These are phyloP conservation scores for Corymbia calophylla DNA, from an alignment of 441 rosid genomes.

Conservation along the genomic window DNA sequence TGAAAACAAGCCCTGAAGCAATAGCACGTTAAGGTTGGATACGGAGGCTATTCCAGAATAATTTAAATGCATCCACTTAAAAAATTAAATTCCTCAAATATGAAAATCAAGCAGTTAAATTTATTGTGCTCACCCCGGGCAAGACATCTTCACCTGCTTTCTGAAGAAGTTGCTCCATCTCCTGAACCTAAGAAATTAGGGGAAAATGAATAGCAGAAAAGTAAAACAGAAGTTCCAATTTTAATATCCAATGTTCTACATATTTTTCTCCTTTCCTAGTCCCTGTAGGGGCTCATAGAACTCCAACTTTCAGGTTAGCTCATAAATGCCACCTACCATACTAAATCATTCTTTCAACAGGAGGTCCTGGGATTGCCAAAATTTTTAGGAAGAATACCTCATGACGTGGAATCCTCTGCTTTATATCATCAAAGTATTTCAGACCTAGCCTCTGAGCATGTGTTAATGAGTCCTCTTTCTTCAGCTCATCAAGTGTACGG, in stretches of 20 bases:
- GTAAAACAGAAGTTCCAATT: not conserved
- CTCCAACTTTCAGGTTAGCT: not conserved
- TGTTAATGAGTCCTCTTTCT: slow-evolving; percentile 72
- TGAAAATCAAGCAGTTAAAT: not conserved
- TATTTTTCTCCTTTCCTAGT: not conserved
- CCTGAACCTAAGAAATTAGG: slow-evolving; percentile 48
- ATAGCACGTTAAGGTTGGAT: not conserved
- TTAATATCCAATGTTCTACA: not conserved
- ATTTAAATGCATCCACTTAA: not conserved
- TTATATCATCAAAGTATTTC: slow-evolving; percentile 85
- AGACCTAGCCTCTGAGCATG: slow-evolving; percentile 75
- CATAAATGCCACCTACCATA: not conserved
- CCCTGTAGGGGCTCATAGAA: not conserved
- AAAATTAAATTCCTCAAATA: not conserved
- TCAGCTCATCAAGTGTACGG: slow-evolving; percentile 70
- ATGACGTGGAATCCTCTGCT: slow-evolving; percentile 73
- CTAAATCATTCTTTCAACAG: not conserved
- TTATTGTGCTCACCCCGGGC: slow-evolving; percentile 57
- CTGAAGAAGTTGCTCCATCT: slow-evolving; percentile 77
- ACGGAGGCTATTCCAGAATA: not conserved
- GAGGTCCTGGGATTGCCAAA: slow-evolving; percentile 6
- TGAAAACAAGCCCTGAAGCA: not conserved
- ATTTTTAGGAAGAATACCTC: slow-evolving; percentile 40
- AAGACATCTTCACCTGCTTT: slow-evolving; percentile 64
- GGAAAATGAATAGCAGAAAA: not conserved